A percentile compares a stretch with the other conserved stretches of the same genome.
Conservation (phyloP, 139 green algal species). For the Chlamydomonas sp. region DNA sequence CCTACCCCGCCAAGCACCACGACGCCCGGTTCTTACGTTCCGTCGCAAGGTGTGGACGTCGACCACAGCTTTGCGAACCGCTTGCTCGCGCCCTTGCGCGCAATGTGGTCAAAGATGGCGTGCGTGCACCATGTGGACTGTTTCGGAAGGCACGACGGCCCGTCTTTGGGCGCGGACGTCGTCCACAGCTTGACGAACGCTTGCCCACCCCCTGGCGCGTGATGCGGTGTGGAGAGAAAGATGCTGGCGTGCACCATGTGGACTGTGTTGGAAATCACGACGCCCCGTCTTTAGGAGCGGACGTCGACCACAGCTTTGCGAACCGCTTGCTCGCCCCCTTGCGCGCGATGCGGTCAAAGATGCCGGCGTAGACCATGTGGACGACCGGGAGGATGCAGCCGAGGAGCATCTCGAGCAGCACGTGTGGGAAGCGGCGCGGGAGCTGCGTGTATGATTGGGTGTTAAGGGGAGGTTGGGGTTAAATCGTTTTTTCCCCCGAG, state of each 20-base stretch:
- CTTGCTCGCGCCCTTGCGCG: not conserved
- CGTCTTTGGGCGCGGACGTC: too few species aligned
- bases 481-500: conserved; percentile 9
- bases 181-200: conserved; percentile 24
- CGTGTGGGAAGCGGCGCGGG: conserved; percentile 14
- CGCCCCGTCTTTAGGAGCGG: too few species aligned
- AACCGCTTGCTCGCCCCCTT: conserved; percentile 17
- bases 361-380: conserved; percentile 15
- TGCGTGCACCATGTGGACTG: conserved; percentile 21
- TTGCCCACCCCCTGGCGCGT: not conserved
- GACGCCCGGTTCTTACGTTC: too few species aligned
- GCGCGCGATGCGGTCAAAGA: conserved; percentile 23
- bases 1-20: too few species aligned
- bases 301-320: conserved; percentile 17
- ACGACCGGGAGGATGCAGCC: conserved; percentile 14
- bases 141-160: too few species aligned
- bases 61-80: conserved; percentile 24
- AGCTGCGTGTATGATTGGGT: conserved; percentile 11
- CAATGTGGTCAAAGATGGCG: conserved; percentile 21
- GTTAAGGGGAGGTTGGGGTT: not conserved
- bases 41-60: too few species aligned
- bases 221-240: conserved; percentile 27
- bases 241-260: conserved; percentile 15
- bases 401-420: conserved; percentile 23
- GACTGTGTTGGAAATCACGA: too few species aligned